Evolutionary conservation across 805 yeast genomes (phyloP).

Genomic region (Ogataea parapolymorpha): DNA sequence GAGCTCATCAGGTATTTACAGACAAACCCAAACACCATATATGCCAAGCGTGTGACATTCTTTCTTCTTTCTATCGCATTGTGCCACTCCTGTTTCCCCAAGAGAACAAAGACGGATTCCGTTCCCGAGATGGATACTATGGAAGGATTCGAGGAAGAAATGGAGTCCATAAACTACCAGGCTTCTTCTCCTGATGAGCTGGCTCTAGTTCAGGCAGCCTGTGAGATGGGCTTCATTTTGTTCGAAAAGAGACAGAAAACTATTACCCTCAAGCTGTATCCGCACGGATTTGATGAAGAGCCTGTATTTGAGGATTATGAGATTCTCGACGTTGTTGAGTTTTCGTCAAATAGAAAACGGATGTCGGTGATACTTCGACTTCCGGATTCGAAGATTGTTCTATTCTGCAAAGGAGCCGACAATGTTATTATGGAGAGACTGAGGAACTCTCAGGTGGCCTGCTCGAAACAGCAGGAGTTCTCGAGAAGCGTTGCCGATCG

Average conservation of each 20-base stretch:
- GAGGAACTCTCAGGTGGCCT: constrained; percentile 55
- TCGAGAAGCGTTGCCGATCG: constrained; percentile 55
- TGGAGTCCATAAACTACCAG: constrained; percentile 69
- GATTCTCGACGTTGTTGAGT: constrained; percentile 78
- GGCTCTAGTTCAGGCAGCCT: constrained; percentile 90
- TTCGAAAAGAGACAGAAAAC: constrained; percentile 59
- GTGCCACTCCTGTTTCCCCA: constrained; percentile 89
- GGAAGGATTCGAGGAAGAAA: constrained; percentile 28
- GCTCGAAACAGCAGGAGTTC: constrained; percentile 61
- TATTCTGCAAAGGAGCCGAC: constrained; percentile 96
- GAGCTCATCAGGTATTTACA: constrained; percentile 71
- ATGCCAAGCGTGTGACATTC: constrained; percentile 70
- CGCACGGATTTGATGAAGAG: constrained; percentile 67
- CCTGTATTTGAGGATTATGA: constrained; percentile 69
- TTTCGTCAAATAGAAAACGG: constrained; percentile 82
- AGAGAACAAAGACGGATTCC: constrained; percentile 32
- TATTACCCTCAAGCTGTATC: constrained; percentile 72
- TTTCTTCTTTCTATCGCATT: constrained; percentile 79
- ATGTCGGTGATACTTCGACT: constrained; percentile 85
- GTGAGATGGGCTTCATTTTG: constrained; percentile 91
- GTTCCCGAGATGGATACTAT: constrained; percentile 12
- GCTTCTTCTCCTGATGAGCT: constrained; percentile 96
- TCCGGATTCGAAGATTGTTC: constrained; percentile 71
- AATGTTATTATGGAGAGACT: constrained; percentile 79
- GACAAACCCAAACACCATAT: constrained; percentile 62